Conservation (phyloP, 2,329 filamentous ascomycete genomes). For the Cladosporium sp. region DNA sequence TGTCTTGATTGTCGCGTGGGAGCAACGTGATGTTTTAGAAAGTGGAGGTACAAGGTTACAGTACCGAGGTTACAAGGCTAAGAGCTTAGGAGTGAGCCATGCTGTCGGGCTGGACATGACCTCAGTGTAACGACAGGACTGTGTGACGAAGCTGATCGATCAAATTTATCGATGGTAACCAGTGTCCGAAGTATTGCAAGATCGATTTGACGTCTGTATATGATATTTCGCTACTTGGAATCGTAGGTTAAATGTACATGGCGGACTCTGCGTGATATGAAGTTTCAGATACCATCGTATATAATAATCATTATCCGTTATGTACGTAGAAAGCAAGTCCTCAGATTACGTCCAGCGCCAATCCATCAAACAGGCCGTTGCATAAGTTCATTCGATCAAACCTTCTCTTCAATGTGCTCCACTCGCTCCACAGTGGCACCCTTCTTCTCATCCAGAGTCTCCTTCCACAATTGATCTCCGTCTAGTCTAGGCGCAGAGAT, state of each 20-base stretch:
- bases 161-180: background rate
- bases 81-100: background rate
- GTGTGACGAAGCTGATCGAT: background rate
- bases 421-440: conserved; percentile 8
- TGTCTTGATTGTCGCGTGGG: conserved; percentile 14
- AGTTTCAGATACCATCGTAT: background rate
- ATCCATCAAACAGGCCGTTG: background rate
- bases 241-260: background rate
- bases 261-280: background rate
- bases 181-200: background rate
- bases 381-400: background rate
- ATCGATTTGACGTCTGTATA: background rate
- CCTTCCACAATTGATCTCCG: background rate
- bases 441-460: conserved; percentile 15
- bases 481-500: conserved; percentile 2
- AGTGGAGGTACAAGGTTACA: conserved; percentile 6
- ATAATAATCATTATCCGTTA: conserved; percentile 9
- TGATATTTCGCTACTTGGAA: background rate
- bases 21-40: conserved; percentile 1
- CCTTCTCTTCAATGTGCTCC: conserved; percentile 15
- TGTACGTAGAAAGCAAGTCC: conserved; percentile 3
- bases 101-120: background rate
- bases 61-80: conserved; percentile 4
- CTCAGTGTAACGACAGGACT: background rate
- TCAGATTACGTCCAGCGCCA: conserved; percentile 2